Evolutionary conservation across 495 filamentous ascomycete species (phyloP).

Genomic region (Hypoxylon lienhwacheense): DNA sequence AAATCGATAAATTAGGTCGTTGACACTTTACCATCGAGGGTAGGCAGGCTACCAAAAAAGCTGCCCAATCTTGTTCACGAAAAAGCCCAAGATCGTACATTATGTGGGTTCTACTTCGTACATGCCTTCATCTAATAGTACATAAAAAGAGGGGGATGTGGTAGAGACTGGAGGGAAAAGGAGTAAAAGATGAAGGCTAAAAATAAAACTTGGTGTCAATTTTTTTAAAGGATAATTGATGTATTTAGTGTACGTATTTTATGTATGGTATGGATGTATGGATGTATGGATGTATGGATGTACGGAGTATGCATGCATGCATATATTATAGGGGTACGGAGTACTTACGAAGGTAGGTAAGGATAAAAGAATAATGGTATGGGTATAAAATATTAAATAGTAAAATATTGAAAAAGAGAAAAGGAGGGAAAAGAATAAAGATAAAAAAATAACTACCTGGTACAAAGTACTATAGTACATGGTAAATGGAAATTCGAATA

Average conservation of each 20-base stretch:
- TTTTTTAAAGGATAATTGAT: too few species aligned
- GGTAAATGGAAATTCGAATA: conserved; percentile 18
- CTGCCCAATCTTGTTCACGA: conserved; percentile 29
- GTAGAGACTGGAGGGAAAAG: conserved; percentile 5
- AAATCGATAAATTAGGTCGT: conserved; percentile 24
- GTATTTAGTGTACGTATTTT: too few species aligned
- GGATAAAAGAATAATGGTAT: too few species aligned
- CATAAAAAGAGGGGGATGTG: conserved; percentile 2
- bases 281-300: too few species aligned
- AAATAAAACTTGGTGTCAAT: background rate
- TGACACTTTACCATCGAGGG: conserved; percentile 20
- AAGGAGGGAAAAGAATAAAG: background rate
- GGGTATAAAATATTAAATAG: too few species aligned
- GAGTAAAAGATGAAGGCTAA: background rate
- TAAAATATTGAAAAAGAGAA: too few species aligned
- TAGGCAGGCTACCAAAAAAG: conserved; percentile 15
- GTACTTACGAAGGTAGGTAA: too few species aligned
- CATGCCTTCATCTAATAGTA: conserved; percentile 18
- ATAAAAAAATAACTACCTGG: background rate
- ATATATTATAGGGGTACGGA: too few species aligned
- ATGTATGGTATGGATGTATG: too few species aligned
- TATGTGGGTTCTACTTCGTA: conserved; percentile 26
- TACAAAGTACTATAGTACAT: background rate
- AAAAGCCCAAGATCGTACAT: conserved; percentile 15
- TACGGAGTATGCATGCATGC: too few species aligned